phyloP scores from a whole-genome alignment of 2,329 filamentous ascomycete genomes.

The Atkinsonella hypoxylon region DNA sequence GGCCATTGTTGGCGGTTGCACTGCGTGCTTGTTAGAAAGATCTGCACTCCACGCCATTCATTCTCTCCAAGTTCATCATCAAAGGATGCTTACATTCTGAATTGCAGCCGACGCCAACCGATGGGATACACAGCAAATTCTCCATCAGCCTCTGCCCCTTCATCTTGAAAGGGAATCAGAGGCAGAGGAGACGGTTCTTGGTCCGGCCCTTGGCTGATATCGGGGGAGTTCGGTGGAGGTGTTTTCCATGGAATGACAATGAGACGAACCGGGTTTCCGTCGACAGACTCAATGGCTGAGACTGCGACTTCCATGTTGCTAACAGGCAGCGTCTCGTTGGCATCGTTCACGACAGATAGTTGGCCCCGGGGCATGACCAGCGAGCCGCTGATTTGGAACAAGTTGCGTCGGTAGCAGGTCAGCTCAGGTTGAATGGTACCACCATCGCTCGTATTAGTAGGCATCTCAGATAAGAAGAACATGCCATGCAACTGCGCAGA shows the following conservation, averaged over 20 bases:
- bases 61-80: too few species aligned
- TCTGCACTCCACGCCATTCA: background rate
- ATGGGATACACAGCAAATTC: slow-evolving; percentile 88
- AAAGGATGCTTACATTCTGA: slow-evolving; percentile 57
- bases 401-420: slow-evolving; percentile 89
- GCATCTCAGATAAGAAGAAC: slow-evolving; percentile 79
- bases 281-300: slow-evolving; percentile 87
- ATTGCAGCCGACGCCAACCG: slow-evolving; percentile 87
- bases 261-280: slow-evolving; percentile 81
- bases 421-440: slow-evolving; percentile 61
- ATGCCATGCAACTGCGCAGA: slow-evolving; percentile 73
- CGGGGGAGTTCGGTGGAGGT: slow-evolving; percentile 65
- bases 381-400: slow-evolving; percentile 91
- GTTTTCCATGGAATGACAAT: slow-evolving; percentile 99
- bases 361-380: slow-evolving; percentile 69
- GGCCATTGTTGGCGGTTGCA: slow-evolving; percentile 91
- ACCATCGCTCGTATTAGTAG: slow-evolving; percentile 48
- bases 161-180: slow-evolving; percentile 54
- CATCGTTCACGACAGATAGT: slow-evolving; percentile 70
- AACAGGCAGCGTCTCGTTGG: slow-evolving; percentile 74
- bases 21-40: slow-evolving; percentile 26
- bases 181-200: slow-evolving; percentile 80
- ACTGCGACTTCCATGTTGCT: slow-evolving; percentile 75
- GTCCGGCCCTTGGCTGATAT: slow-evolving; percentile 53
- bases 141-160: slow-evolving; percentile 48